A percentile compares a stretch with the other conserved stretches of the same genome.
Conservation (phyloP, 345 rosid species). For the Viola odorata region DNA sequence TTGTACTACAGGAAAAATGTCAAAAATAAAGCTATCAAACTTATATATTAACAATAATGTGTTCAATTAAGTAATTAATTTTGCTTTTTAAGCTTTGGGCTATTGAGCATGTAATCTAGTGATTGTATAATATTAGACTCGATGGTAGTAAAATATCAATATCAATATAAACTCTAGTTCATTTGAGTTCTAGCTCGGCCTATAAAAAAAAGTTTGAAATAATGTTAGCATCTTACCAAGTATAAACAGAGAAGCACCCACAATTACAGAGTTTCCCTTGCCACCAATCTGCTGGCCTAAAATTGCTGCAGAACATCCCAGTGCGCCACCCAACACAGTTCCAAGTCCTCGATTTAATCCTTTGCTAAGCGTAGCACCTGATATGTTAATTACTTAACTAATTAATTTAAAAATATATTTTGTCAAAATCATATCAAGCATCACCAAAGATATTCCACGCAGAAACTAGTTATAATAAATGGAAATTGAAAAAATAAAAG, state of each 20-base stretch:
- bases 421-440: background rate
- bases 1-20: background rate
- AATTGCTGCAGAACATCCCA: conserved; percentile 51
- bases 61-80: background rate
- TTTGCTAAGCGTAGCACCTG: conserved; percentile 74
- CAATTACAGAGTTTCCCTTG: conserved; percentile 33
- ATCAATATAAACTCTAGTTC: no score
- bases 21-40: no score
- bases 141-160: no score
- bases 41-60: no score
- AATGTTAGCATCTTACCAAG: conserved; percentile 34
- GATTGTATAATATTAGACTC: background rate
- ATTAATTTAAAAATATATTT: background rate
- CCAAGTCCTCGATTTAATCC: conserved; percentile 65
- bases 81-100: background rate
- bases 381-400: no score
- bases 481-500: no score
- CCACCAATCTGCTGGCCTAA: conserved; percentile 42
- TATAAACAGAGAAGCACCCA: conserved; percentile 39
- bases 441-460: background rate
- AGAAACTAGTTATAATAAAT: background rate
- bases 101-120: background rate
- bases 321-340: conserved; percentile 52
- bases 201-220: background rate
- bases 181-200: background rate